phyloP scores from a whole-genome alignment of 768 basidiomycete genomes.

The Pilatotrama ljubarskyi region DNA sequence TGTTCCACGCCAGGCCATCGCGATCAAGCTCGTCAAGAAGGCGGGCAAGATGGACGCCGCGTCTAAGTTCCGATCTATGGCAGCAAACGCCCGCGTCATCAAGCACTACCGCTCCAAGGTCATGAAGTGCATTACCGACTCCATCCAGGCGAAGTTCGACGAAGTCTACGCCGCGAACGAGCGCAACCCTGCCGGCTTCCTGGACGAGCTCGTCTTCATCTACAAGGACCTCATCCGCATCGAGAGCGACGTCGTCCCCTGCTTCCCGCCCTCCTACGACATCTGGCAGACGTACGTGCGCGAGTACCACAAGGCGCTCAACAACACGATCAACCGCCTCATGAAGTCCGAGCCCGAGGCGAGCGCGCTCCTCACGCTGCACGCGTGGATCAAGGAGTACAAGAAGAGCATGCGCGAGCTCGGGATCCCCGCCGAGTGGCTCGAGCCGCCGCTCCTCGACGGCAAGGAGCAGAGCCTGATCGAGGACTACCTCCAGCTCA shows the following conservation, averaged over 20 bases:
- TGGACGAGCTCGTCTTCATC: slow-evolving; percentile 83
- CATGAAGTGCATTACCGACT: slow-evolving; percentile 73
- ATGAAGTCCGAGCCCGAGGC: slow-evolving; percentile 80
- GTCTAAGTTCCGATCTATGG: slow-evolving; percentile 90
- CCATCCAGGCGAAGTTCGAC: slow-evolving; percentile 72
- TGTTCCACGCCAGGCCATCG: slow-evolving; percentile 68
- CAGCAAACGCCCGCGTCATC: slow-evolving; percentile 87
- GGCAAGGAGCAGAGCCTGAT: slow-evolving; percentile 93
- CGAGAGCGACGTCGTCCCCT: slow-evolving; percentile 83
- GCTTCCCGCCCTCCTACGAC: slow-evolving; percentile 92
- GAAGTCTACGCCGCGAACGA: slow-evolving; percentile 62
- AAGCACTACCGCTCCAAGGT: slow-evolving; percentile 96
- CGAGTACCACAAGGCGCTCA: slow-evolving; percentile 87
- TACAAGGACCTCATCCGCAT: slow-evolving; percentile 95
- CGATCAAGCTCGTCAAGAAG: slow-evolving; percentile 92
- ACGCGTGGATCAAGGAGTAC: slow-evolving; percentile 96
- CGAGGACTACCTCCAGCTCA: slow-evolving; percentile 92
- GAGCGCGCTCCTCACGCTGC: slow-evolving; percentile 79
- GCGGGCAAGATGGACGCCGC: slow-evolving; percentile 91
- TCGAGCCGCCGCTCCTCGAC: slow-evolving; percentile 90
- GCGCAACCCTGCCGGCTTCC: slow-evolving; percentile 67
- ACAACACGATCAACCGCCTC: slow-evolving; percentile 69
- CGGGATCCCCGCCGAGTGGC: slow-evolving; percentile 72
- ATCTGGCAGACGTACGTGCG: slow-evolving; percentile 81
- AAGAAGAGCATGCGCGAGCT: slow-evolving; percentile 94